Base-by-base conservation (phyloP, 768 basidiomycete species). In the Lentinus brumalis region DNA sequence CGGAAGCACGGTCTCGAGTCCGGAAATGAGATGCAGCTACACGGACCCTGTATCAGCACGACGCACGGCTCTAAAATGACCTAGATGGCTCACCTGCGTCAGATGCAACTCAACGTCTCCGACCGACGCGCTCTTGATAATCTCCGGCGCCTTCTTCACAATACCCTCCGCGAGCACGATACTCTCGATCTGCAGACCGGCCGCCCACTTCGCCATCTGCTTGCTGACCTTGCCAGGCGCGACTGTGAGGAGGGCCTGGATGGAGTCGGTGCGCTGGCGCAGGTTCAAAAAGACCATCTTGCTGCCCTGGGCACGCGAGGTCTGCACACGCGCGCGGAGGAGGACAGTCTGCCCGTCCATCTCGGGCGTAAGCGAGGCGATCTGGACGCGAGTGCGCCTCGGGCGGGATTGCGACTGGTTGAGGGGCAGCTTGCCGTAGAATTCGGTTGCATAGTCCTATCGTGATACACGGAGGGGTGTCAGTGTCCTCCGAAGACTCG, bases 181-280 rank as follows among this genome's bases (percentile, higher is more conserved):
- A 60, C 89, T 92, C 78, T 99, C 97, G 68, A 84, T 84, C 30
- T 88, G 79, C 52, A 98, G 76, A 29, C 84, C 71, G 18, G 87
- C 86, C 16, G 88, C 85, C 90, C 91, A 98, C 76, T 94, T 97
- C 41, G 94, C 85, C 97, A 99, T 99, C 73, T 96, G 95, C 76
- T 96, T 98, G 63, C 93, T 96, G 30, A 98, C 82, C 69, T 84
- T 87, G 49, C 85, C 89, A 11, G 86, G 83, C 10, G 88, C 78
- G 26, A 91, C 85, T 50, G 79, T 75, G 61, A 96, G 78, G 42
- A 98, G 78, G 39, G 91, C 95, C 73, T 98, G 96, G 9, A 99
- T 87, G 57, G 96, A 82, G 70, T 89, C 82, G 14, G 83, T 88
- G 67, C 91, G 85, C 74, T 99, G 96, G 60, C 96, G 91, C 57